Percentiles rank a stretch among this genome's conserved stretches.
Conservation (phyloP, 345 rosid genomes). For the Garcia nutans region DNA sequence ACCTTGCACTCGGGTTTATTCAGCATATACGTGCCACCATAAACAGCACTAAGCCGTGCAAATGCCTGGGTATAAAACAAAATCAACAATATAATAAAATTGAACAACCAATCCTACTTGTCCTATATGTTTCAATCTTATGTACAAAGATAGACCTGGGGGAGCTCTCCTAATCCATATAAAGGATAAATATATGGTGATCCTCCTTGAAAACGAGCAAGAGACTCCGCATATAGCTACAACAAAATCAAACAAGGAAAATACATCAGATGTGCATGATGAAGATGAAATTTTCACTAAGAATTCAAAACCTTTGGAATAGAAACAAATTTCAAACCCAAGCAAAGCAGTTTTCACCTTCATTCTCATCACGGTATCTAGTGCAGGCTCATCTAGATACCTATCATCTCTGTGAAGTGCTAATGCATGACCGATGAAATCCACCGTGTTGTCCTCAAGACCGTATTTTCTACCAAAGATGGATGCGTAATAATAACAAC, state of each 20-base stretch:
- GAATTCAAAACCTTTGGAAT: neutral
- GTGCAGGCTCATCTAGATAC: slow-evolving; percentile 82
- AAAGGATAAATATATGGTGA: slow-evolving; percentile 95
- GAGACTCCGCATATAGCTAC: slow-evolving; percentile 86
- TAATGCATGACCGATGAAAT: slow-evolving; percentile 95
- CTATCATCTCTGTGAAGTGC: slow-evolving; percentile 89
- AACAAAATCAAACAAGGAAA: slow-evolving; percentile 17
- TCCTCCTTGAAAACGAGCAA: slow-evolving; percentile 98
- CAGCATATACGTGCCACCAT: slow-evolving; percentile 98
- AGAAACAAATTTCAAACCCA: neutral
- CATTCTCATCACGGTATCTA: slow-evolving; percentile 93
- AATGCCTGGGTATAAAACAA: slow-evolving; percentile 57
- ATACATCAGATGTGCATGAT: slow-evolving; percentile 13
- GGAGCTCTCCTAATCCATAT: slow-evolving; percentile 96
- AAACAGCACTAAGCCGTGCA: slow-evolving; percentile 97
- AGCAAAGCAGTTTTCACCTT: slow-evolving; percentile 49
- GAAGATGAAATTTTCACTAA: neutral
- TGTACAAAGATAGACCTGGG: slow-evolving; percentile 56
- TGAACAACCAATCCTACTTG: neutral
- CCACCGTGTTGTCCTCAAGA: slow-evolving; percentile 82
- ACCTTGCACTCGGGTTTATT: slow-evolving; percentile 97
- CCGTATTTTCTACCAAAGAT: slow-evolving; percentile 69
- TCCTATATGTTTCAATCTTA: too few species aligned
- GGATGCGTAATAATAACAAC: slow-evolving; percentile 3
- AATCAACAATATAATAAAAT: slow-evolving; percentile 1